These are phyloP conservation scores for Gliomastix tumulicola DNA, from an alignment of 2,329 filamentous ascomycete genomes.

Conservation along the genomic window DNA sequence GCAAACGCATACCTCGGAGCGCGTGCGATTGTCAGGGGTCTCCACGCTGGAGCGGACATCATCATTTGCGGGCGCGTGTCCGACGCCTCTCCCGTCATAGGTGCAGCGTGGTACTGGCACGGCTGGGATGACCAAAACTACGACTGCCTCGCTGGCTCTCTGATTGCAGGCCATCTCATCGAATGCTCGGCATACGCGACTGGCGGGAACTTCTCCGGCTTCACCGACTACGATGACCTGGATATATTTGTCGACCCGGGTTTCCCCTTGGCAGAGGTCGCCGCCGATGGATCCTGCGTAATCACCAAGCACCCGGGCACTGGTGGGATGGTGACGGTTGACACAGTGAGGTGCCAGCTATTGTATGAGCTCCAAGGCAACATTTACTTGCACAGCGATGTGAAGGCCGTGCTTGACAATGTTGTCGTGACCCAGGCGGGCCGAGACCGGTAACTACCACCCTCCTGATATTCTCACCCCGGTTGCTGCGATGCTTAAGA, in stretches of 20 bases:
- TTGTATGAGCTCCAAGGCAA: slow-evolving; percentile 39
- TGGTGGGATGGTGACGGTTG: slow-evolving; percentile 26
- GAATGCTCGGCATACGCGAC: slow-evolving; percentile 48
- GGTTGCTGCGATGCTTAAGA: too few relatives aligned
- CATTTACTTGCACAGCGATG: slow-evolving; percentile 34
- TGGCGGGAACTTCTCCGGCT: slow-evolving; percentile 47
- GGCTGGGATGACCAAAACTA: slow-evolving; percentile 46
- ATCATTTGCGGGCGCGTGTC: slow-evolving; percentile 41
- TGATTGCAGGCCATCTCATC: slow-evolving; percentile 46
- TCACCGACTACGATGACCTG: slow-evolving; percentile 15
- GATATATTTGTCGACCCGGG: slow-evolving; percentile 19
- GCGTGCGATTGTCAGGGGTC: slow-evolving; percentile 34
- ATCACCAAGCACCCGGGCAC: slow-evolving; percentile 23
- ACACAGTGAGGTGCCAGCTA: slow-evolving; percentile 27
- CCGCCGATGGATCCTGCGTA: slow-evolving; percentile 17
- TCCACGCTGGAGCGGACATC: slow-evolving; percentile 35
- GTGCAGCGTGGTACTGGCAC: slow-evolving; percentile 48
- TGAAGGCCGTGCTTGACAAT: slow-evolving; percentile 27
- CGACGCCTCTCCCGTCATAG: slow-evolving; percentile 46
- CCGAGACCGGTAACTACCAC: slow-evolving; percentile 11
- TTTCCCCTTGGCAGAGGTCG: slow-evolving; percentile 29
- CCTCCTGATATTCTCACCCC: too few relatives aligned
- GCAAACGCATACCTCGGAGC: slow-evolving; percentile 41
- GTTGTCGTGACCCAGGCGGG: slow-evolving; percentile 36
- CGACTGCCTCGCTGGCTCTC: slow-evolving; percentile 40